A percentile compares a stretch with the other conserved stretches of the same genome.
Evolutionary conservation across 2,329 filamentous ascomycete genomes (phyloP).

Genomic region (Penicillium sclerotigenum): DNA sequence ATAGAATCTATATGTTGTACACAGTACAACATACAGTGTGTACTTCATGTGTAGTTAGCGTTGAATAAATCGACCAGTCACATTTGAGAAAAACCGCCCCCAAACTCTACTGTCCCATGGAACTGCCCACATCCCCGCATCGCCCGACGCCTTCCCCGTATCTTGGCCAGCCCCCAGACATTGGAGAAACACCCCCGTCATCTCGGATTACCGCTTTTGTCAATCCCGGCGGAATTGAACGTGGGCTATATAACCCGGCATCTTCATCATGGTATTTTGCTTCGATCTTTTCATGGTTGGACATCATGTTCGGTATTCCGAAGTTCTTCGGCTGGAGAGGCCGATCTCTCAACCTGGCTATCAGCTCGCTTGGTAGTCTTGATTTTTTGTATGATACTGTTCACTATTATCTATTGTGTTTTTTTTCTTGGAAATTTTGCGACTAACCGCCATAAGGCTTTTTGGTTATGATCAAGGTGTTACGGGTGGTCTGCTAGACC

Average conservation of each 20-base stretch:
- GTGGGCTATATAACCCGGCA: constrained; percentile 25
- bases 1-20: too few species aligned
- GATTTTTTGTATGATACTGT: constrained; percentile 33
- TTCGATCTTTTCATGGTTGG: constrained; percentile 8
- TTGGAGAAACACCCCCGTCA: constrained; percentile 5
- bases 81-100: constrained; percentile 10
- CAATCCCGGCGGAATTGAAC: constrained; percentile 16
- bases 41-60: neutral
- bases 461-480: constrained; percentile 44
- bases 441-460: constrained; percentile 21
- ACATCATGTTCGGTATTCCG: constrained; percentile 29
- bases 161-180: constrained; percentile 24
- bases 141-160: constrained; percentile 20
- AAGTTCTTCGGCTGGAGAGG: constrained; percentile 30
- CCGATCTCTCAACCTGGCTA: constrained; percentile 33
- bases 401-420: neutral
- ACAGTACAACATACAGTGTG: too few species aligned
- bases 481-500: constrained; percentile 43
- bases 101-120: constrained; percentile 6
- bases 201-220: constrained; percentile 28
- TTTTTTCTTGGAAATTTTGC: neutral
- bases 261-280: neutral
- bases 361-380: constrained; percentile 45
- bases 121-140: constrained; percentile 16
- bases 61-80: constrained; percentile 3